Conservation (phyloP, 2,329 filamentous ascomycete genomes). For the Microdochium trichocladiopsis region DNA sequence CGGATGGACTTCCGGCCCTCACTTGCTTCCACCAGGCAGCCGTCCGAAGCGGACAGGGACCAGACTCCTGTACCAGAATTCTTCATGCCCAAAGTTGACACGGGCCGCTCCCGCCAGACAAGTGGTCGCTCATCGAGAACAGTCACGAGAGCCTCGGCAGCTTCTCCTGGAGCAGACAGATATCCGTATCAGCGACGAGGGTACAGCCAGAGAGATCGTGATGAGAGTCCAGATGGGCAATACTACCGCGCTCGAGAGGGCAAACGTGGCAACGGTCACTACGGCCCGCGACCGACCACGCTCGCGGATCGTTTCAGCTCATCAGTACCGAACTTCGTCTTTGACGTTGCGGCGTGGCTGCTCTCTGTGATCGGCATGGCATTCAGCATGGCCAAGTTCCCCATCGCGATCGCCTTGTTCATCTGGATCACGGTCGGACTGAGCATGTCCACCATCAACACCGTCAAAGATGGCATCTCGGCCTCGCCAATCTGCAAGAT, state of each 20-base stretch:
- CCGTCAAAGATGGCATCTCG: slow-evolving; percentile 53
- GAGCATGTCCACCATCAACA: slow-evolving; percentile 52
- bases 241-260: neutral
- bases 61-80: slow-evolving; percentile 43
- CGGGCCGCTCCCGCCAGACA: slow-evolving; percentile 27
- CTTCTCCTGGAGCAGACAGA: slow-evolving; percentile 8
- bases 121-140: slow-evolving; percentile 26
- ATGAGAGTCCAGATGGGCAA: slow-evolving; percentile 11
- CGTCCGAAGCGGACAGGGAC: slow-evolving; percentile 17
- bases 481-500: slow-evolving; percentile 41
- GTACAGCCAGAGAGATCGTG: slow-evolving; percentile 8
- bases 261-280: neutral
- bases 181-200: slow-evolving; percentile 12
- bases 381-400: slow-evolving; percentile 55
- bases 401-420: slow-evolving; percentile 55
- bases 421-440: slow-evolving; percentile 54
- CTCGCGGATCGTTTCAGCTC: slow-evolving; percentile 23
- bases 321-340: slow-evolving; percentile 28
- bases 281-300: slow-evolving; percentile 6
- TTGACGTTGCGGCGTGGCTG: slow-evolving; percentile 38
- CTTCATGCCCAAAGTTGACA: slow-evolving; percentile 42
- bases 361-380: slow-evolving; percentile 51
- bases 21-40: slow-evolving; percentile 21
- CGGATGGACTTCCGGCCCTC: slow-evolving; percentile 49
- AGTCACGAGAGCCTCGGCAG: slow-evolving; percentile 16